A percentile compares a stretch with the other conserved stretches of the same genome.
These are phyloP conservation scores for Trichophyton mentagrophytes DNA, from an alignment of 2,329 filamentous ascomycete genomes.

Conservation along the genomic window DNA sequence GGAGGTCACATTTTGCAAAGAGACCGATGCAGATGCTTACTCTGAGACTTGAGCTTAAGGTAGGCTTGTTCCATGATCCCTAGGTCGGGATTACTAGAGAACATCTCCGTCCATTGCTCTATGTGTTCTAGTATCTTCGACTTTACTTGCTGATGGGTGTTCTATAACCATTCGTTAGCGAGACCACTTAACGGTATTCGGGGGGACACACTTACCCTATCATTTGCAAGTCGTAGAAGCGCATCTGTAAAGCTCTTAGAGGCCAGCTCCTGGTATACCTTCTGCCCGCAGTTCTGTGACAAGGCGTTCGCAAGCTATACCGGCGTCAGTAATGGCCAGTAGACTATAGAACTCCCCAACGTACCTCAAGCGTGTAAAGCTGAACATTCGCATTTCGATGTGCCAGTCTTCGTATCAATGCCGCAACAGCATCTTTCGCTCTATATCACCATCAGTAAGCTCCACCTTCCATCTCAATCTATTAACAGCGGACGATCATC, in stretches of 20 bases:
- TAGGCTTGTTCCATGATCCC: constrained; percentile 97
- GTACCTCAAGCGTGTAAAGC: constrained; percentile 78
- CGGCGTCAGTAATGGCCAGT: not conserved
- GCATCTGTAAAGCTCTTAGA: constrained; percentile 91
- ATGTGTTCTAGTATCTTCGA: constrained; percentile 93
- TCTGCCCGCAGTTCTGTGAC: constrained; percentile 78
- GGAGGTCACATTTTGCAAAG: not conserved
- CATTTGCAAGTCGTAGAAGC: constrained; percentile 75
- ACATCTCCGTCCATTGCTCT: constrained; percentile 94
- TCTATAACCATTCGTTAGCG: constrained; percentile 33
- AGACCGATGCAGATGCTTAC: constrained; percentile 25
- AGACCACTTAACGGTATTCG: no score
- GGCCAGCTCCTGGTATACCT: constrained; percentile 78
- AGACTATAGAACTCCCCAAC: not conserved
- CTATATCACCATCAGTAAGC: constrained; percentile 20
- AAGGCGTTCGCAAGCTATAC: constrained; percentile 71
- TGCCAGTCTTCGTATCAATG: constrained; percentile 81
- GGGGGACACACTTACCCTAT: constrained; percentile 42
- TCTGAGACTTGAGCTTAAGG: constrained; percentile 64
- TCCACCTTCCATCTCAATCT: not conserved
- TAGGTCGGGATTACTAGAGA: constrained; percentile 72
- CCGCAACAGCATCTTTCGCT: constrained; percentile 73
- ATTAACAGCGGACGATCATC: not conserved
- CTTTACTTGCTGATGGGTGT: constrained; percentile 93
- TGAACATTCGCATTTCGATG: constrained; percentile 94